Evolutionary conservation across 73 alveolate species (phyloP).

Genomic region (Uronychia binucleata): DNA sequence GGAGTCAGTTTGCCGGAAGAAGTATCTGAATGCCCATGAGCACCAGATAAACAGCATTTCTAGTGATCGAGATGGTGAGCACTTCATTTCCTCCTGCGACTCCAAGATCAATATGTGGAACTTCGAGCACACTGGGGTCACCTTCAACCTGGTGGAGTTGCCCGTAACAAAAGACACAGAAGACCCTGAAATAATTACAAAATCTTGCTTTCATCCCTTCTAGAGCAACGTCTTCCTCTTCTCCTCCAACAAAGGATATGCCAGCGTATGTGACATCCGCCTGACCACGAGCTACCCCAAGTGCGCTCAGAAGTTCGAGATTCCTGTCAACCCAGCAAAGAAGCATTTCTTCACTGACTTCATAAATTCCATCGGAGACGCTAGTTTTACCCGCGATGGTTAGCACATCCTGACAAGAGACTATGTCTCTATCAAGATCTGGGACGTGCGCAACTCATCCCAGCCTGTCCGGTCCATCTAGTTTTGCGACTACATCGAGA

Average conservation of each 20-base stretch:
- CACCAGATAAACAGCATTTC: conserved; percentile 2
- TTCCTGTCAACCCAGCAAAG: conserved; percentile 76
- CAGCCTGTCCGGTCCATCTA: conserved; percentile 62
- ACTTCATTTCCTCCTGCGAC: conserved; percentile 9
- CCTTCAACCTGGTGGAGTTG: conserved; percentile 26
- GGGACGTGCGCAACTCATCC: conserved; percentile 80
- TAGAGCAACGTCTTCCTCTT: conserved; percentile 36
- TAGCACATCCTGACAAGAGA: conserved; percentile 71
- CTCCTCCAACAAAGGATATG: conserved; percentile 50
- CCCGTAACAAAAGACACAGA: conserved; percentile 57
- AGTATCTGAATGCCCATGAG: background rate
- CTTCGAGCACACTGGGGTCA: background rate
- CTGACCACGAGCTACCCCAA: conserved; percentile 46
- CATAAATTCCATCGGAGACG: conserved; percentile 70
- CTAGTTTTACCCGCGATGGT: conserved; percentile 70
- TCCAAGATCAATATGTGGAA: background rate
- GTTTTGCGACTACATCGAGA: conserved; percentile 73
- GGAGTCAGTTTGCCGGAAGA: background rate
- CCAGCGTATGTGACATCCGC: conserved; percentile 59
- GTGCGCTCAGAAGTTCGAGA: conserved; percentile 45
- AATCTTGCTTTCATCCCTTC: conserved; percentile 54
- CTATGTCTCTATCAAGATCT: conserved; percentile 71
- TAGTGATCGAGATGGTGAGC: background rate
- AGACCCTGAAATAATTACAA: conserved; percentile 58
- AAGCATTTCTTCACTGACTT: conserved; percentile 86